Percentiles rank a stretch among this genome's conserved stretches.
Evolutionary conservation across 2,329 filamentous ascomycete species (phyloP).

Genomic region (Pochonia chlamydosporia): DNA sequence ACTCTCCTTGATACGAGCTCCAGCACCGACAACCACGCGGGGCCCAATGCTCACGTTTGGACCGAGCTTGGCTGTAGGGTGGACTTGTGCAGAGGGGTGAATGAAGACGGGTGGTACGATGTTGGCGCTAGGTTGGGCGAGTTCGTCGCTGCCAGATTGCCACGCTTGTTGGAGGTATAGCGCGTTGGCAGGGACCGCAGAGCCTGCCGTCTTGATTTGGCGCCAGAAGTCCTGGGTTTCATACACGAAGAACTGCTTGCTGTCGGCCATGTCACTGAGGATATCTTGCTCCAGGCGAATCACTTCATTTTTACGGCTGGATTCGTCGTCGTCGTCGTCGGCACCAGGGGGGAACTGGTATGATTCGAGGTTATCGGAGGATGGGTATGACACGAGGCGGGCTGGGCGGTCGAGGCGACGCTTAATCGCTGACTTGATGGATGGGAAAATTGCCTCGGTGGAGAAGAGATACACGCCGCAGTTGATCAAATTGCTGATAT

Average conservation of each 20-base stretch:
- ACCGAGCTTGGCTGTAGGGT: slow-evolving; percentile 92
- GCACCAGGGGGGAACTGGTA: slow-evolving; percentile 40
- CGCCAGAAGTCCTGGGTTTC: slow-evolving; percentile 99
- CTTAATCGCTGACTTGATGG: slow-evolving; percentile 91
- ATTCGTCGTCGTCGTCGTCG: slow-evolving; percentile 60
- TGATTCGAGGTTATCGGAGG: slow-evolving; percentile 83
- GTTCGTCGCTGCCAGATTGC: slow-evolving; percentile 71
- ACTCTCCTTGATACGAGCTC: slow-evolving; percentile 88
- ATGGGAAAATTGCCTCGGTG: slow-evolving; percentile 93
- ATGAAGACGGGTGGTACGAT: slow-evolving; percentile 93
- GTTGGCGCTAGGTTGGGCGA: slow-evolving; percentile 76
- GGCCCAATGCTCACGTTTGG: slow-evolving; percentile 95
- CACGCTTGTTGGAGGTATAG: slow-evolving; percentile 93
- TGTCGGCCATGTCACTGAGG: slow-evolving; percentile 89
- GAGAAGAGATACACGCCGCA: slow-evolving; percentile 98
- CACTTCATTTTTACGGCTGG: slow-evolving; percentile 75
- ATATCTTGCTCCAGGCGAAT: slow-evolving; percentile 97
- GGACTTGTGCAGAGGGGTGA: slow-evolving; percentile 83
- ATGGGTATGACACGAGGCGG: slow-evolving; percentile 89
- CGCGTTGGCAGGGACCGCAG: slow-evolving; percentile 92
- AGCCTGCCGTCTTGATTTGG: slow-evolving; percentile 98
- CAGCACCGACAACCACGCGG: slow-evolving; percentile 77
- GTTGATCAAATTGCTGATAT: slow-evolving; percentile 98
- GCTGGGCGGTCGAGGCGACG: slow-evolving; percentile 79
- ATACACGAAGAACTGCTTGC: slow-evolving; percentile 95